Evolutionary conservation across 768 basidiomycete genomes (phyloP), one percentile per base, ranked within the genome.

Genomic region (Coprinopsis sp.): DNA sequence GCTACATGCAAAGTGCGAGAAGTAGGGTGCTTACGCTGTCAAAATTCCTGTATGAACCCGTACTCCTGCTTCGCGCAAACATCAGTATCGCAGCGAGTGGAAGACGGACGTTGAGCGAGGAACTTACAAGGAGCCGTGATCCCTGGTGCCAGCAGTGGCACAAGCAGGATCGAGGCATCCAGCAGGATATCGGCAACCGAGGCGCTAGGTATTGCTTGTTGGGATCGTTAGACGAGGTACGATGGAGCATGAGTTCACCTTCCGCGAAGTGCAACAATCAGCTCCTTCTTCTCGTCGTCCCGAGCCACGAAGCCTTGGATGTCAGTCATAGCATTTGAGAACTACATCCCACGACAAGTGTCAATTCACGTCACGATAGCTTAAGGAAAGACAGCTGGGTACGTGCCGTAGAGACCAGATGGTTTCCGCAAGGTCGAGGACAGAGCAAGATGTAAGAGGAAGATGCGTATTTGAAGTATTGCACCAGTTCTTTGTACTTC

Each of bases 381-480:
- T 36, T 11, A 19, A 33, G 25, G 14, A 7, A 39, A 4, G 37
- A 30, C 27, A 6, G 22, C 31, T 18, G 41, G 16, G 8, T 18
- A 54, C 53, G n/a, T 31, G 77, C 71, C 24, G 73, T 61, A 24
- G 62, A 59, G 6, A 69, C 62, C 1, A 69, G 59, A 22, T 51
- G 61, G 24, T 74, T 73, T 19, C 77, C 76, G 53, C 78, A 77
- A 2, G 77, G 78, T 11, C 67, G 64, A 5, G 70, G 69, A 47
- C 78, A 80, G 18, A 76, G 45, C 0, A 60, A 38, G 25, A 51
- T 58, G 47, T 78, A 79, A 3, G 74, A 72, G 5, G 76, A 76
- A 10, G 77, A 73, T 1, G 78, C 73, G 49, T 77, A 79, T 58
- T 77, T 76, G 66, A 77, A 74, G 62, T 79, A 78, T 50, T 71